phyloP scores from a whole-genome alignment of 2,329 filamentous ascomycete genomes.

The Diaporthe vexans region DNA sequence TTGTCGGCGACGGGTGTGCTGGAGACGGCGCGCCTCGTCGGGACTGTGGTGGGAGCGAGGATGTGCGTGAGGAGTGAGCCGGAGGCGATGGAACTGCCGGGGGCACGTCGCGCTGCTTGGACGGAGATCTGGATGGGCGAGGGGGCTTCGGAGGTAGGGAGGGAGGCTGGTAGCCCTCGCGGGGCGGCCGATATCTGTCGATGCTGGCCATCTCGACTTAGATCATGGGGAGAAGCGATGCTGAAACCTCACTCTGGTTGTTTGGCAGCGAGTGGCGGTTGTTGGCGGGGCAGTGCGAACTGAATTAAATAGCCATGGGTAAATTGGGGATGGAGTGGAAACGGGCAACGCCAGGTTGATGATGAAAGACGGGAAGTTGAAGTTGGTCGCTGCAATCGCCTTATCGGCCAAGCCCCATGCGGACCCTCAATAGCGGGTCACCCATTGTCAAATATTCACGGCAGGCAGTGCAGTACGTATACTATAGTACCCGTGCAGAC shows the following conservation, averaged over 20 bases:
- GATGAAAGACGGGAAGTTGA: slow-evolving; percentile 30
- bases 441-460: not conserved
- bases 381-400: slow-evolving; percentile 32
- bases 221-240: slow-evolving; percentile 41
- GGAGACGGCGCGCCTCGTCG: slow-evolving; percentile 61
- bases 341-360: slow-evolving; percentile 12
- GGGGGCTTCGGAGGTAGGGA: slow-evolving; percentile 56
- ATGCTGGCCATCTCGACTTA: slow-evolving; percentile 68
- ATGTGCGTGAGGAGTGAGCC: slow-evolving; percentile 66
- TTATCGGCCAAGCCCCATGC: slow-evolving; percentile 23
- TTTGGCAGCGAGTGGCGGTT: not conserved
- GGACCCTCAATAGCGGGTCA: not conserved
- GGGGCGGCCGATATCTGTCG: slow-evolving; percentile 69
- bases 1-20: slow-evolving; percentile 55
- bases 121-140: slow-evolving; percentile 64
- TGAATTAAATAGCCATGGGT: slow-evolving; percentile 15
- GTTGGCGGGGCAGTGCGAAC: slow-evolving; percentile 18
- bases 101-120: slow-evolving; percentile 68
- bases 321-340: slow-evolving; percentile 32
- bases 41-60: slow-evolving; percentile 65
- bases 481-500: slow-evolving; percentile 13
- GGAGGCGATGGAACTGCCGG: slow-evolving; percentile 74
- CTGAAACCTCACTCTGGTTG: slow-evolving; percentile 13
- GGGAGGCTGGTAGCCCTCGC: slow-evolving; percentile 71
- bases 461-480: slow-evolving; percentile 18